phyloP scores from a whole-genome alignment of 768 basidiomycete species.

The Auricularia cornea region DNA sequence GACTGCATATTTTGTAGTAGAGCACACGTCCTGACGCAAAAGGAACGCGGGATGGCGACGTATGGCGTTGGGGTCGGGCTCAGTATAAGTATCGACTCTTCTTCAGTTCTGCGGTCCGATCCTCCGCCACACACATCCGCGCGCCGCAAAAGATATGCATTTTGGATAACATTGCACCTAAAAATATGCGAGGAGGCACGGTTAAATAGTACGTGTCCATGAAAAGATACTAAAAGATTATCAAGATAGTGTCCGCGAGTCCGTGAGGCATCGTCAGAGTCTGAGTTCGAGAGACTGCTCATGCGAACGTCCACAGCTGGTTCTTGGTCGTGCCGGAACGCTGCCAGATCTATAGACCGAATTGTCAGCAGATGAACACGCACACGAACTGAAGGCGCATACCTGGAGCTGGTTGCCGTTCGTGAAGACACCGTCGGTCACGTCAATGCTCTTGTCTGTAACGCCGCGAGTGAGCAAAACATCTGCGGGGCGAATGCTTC shows the following conservation, averaged over 20 bases:
- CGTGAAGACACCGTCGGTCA: neutral
- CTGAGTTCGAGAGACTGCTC: neutral
- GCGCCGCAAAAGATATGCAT: neutral
- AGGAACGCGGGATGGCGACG: neutral
- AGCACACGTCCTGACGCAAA: neutral
- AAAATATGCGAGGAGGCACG: too few relatives aligned
- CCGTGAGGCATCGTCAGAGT: neutral
- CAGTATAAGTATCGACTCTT: neutral
- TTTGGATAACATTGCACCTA: neutral
- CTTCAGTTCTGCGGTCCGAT: neutral
- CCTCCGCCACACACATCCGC: neutral
- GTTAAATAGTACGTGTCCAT: too few relatives aligned
- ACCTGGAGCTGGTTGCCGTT: neutral
- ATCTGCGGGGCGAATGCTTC: neutral
- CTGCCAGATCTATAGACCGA: slow-evolving; percentile 1
- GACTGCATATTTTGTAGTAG: neutral
- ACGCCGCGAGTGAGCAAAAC: neutral
- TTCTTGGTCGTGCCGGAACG: neutral
- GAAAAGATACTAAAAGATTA: too few relatives aligned
- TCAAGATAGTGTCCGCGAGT: neutral
- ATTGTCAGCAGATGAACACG: too few relatives aligned
- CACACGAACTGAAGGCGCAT: too few relatives aligned
- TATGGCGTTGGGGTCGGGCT: neutral
- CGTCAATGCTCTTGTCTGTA: neutral
- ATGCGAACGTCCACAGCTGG: neutral